phyloP scores from a whole-genome alignment of 768 basidiomycete genomes.

The Termitomyces heimii region DNA sequence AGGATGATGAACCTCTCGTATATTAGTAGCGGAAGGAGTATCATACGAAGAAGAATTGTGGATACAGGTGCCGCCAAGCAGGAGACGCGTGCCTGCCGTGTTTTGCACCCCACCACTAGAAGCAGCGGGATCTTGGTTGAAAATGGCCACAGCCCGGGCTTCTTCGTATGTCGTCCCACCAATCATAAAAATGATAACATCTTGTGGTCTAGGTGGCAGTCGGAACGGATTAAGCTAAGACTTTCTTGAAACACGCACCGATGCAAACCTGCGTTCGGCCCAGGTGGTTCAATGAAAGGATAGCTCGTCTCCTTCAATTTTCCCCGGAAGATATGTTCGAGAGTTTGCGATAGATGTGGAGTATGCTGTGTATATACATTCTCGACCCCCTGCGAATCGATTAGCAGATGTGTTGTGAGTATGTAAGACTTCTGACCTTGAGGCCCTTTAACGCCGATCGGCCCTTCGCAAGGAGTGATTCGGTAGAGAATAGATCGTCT shows the following conservation, averaged over 20 bases:
- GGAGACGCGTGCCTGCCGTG: conserved; percentile 63
- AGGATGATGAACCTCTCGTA: conserved; percentile 4
- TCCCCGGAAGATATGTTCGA: conserved; percentile 86
- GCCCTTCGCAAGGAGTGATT: conserved; percentile 90
- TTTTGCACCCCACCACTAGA: conserved; percentile 41
- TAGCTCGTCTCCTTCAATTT: conserved; percentile 83
- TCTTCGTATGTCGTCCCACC: conserved; percentile 98
- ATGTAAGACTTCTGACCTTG: conserved; percentile 46
- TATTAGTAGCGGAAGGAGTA: neutral
- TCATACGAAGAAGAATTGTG: conserved; percentile 89
- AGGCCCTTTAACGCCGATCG: conserved; percentile 93
- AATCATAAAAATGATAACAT: conserved; percentile 94
- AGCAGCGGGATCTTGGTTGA: conserved; percentile 74
- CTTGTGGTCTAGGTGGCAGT: conserved; percentile 67
- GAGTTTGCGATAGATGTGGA: conserved; percentile 87
- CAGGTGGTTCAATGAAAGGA: conserved; percentile 72
- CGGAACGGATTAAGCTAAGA: neutral
- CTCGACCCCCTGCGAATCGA: conserved; percentile 77
- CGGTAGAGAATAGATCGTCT: conserved; percentile 94
- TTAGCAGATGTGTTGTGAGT: neutral
- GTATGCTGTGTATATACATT: conserved; percentile 98
- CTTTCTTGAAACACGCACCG: conserved; percentile 37
- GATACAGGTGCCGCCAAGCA: conserved; percentile 92
- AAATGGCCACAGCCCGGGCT: conserved; percentile 73
- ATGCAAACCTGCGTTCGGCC: conserved; percentile 65